Conservation (phyloP, 176 grass and related monocot species). For the Rhynchospora pubera region DNA sequence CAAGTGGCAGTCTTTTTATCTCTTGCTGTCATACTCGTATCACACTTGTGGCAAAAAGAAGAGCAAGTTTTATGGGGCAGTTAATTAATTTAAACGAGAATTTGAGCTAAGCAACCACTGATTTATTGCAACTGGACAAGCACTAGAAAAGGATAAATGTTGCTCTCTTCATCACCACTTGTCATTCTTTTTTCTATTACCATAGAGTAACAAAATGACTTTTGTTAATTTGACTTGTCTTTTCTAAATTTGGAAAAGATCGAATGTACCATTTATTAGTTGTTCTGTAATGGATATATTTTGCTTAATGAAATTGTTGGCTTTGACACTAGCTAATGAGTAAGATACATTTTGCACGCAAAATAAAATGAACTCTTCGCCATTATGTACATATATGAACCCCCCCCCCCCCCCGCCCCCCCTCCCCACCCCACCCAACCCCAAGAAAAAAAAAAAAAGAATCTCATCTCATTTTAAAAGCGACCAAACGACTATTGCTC, state of each 20-base stretch:
- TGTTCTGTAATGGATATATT: no score
- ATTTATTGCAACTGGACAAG: not conserved
- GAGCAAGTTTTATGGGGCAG: not conserved
- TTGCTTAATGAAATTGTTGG: no score
- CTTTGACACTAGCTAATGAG: no score
- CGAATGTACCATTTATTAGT: not conserved
- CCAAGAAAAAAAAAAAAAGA: no score
- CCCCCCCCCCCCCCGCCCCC: no score
- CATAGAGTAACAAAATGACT: not conserved
- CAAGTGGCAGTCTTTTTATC: not conserved
- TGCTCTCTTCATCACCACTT: not conserved
- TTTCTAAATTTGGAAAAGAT: not conserved
- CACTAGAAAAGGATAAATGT: not conserved
- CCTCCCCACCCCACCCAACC: no score
- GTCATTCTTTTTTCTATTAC: not conserved
- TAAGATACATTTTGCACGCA: no score
- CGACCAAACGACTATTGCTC: conserved; percentile 87
- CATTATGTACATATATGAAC: no score
- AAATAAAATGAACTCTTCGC: no score
- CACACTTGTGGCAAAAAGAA: not conserved
- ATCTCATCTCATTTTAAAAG: no score
- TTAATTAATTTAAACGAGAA: not conserved
- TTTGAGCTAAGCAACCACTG: conserved; percentile 6
- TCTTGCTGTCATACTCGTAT: conserved; percentile 5
- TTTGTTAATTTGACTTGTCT: not conserved